These are phyloP conservation scores for Pistacia integerrima DNA, from an alignment of 345 rosid species.

Conservation along the genomic window DNA sequence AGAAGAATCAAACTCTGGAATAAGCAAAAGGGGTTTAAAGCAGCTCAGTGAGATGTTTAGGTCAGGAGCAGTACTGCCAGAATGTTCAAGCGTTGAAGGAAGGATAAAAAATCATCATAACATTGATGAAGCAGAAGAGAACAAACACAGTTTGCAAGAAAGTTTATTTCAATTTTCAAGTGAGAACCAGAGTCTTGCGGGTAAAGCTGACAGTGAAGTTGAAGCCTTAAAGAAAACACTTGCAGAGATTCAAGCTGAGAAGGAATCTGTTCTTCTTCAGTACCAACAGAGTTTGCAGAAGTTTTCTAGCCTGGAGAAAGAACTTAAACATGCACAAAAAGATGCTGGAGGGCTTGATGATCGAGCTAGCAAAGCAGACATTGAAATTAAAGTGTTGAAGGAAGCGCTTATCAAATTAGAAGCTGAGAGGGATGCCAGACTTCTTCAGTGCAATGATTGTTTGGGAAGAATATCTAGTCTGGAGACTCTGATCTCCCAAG, in stretches of 20 bases:
- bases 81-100: slow-evolving; percentile 27
- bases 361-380: slow-evolving; percentile 78
- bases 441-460: slow-evolving; percentile 66
- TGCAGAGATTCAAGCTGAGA: slow-evolving; percentile 72
- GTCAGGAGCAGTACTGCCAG: slow-evolving; percentile 23
- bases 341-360: slow-evolving; percentile 63
- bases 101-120: slow-evolving; percentile 13
- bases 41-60: slow-evolving; percentile 62
- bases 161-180: slow-evolving; percentile 37
- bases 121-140: slow-evolving; percentile 33
- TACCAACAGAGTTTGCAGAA: slow-evolving; percentile 66
- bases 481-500: slow-evolving; percentile 46
- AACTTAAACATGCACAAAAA: slow-evolving; percentile 58
- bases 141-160: slow-evolving; percentile 32
- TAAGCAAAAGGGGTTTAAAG: slow-evolving; percentile 62
- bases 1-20: slow-evolving; percentile 40
- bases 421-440: slow-evolving; percentile 71
- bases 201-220: slow-evolving; percentile 61
- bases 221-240: slow-evolving; percentile 60
- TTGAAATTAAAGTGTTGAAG: slow-evolving; percentile 67
- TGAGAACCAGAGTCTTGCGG: slow-evolving; percentile 41
- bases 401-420: slow-evolving; percentile 64
- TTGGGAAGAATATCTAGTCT: slow-evolving; percentile 61
- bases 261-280: slow-evolving; percentile 61
- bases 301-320: slow-evolving; percentile 64